Evolutionary conservation across 306 rosid genomes (phyloP), one percentile per base, ranked within the genome.

Genomic region (Inga oerstediana): DNA sequence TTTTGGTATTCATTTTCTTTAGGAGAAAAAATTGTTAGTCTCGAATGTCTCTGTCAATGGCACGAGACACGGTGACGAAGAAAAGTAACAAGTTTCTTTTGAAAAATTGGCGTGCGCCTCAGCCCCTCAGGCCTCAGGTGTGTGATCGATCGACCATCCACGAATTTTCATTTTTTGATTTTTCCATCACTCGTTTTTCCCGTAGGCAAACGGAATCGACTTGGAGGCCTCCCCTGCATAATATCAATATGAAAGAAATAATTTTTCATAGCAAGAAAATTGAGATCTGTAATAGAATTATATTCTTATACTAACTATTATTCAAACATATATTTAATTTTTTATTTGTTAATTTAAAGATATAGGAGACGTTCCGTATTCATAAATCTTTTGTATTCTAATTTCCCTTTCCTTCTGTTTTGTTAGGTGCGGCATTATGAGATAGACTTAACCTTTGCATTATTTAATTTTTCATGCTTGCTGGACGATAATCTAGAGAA

Each of bases 161-260:
- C 83, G 69, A 76, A 83, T 32, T 35, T 17, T 37, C 13, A 5
- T 1, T 39, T 80, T n/a, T 84, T 67, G 39, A 66, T 65, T 85
- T 83, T 77, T 52, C 61, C 5, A 64, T 72, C 84, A 85, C 85
- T 76, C 81, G 4, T 85, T 82, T 84, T 81, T 82, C 79, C 72
- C 67, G n/a, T 46, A 8, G 27, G 1, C 49, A 19, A 69, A 37
- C 30, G 30, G 14, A 41, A 35, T 70, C 75, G 43, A 41, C 22
- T 17, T 5, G 30, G 30, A 27, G 30, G 30, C 30, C 1, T 27
- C 30, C 30, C 30, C 30, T 27, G 30, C 1, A 27, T 27, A 27
- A 27, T 27, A 27, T 27, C 30, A 27, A 48, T 4, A 15, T 15
- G 1, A 0, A 16, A 51, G 17, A 51, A 51, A 16, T 44, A 16